phyloP scores from a whole-genome alignment of 1,139 yeast genomes.

The Kurtzmaniella natalensis region DNA sequence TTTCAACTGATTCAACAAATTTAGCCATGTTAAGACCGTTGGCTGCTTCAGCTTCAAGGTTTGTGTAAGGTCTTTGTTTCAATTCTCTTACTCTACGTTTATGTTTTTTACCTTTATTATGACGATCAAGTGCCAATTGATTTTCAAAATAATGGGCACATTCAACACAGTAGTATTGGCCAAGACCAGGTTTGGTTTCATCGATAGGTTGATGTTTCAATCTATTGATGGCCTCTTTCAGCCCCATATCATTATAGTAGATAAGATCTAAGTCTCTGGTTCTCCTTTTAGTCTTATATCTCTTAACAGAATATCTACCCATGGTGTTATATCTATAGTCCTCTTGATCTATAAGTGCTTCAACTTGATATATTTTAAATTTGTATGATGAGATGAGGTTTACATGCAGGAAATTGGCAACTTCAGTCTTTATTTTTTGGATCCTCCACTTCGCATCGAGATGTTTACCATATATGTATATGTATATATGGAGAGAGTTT shows the following conservation, averaged over 20 bases:
- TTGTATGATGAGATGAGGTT: neutral
- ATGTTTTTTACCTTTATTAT: constrained; percentile 72
- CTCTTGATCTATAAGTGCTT: neutral
- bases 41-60: constrained; percentile 87
- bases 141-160: constrained; percentile 91
- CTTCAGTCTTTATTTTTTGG: no score
- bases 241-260: constrained; percentile 60
- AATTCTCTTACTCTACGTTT: constrained; percentile 80
- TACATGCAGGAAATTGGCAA: constrained; percentile 1
- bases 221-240: constrained; percentile 55
- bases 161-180: constrained; percentile 90
- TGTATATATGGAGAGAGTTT: no score
- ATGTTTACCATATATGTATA: no score
- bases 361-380: neutral
- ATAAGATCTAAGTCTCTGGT: constrained; percentile 83
- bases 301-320: constrained; percentile 82
- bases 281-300: constrained; percentile 78
- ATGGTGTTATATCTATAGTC: no score
- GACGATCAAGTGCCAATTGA: constrained; percentile 67
- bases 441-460: no score
- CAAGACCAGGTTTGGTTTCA: constrained; percentile 88
- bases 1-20: constrained; percentile 59
- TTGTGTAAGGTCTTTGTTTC: constrained; percentile 76
- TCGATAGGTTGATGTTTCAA: constrained; percentile 81
- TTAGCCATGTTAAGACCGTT: constrained; percentile 70